A percentile compares a stretch with the other conserved stretches of the same genome.
These are phyloP conservation scores for Aspergillus steynii DNA, from an alignment of 495 filamentous ascomycete genomes.

Conservation along the genomic window DNA sequence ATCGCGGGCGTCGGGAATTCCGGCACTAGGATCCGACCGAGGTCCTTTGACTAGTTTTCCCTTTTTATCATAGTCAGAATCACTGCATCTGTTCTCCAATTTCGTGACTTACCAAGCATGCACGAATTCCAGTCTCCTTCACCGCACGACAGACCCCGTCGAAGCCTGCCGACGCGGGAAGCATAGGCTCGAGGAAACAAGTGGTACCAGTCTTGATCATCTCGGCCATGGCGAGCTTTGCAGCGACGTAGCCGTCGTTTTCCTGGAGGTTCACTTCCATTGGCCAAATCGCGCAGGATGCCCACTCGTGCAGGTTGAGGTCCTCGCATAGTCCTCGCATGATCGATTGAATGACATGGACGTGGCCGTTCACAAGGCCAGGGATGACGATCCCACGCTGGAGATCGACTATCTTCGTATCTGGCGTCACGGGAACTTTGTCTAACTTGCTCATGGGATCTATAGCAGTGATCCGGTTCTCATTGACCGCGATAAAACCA, in stretches of 20 bases:
- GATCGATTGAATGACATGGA: slow-evolving; percentile 44
- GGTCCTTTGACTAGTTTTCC: slow-evolving; percentile 39
- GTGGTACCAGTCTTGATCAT: slow-evolving; percentile 49
- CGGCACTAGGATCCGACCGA: slow-evolving; percentile 30
- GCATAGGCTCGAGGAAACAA: slow-evolving; percentile 48
- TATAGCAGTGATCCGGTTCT: slow-evolving; percentile 35
- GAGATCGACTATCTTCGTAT: slow-evolving; percentile 25
- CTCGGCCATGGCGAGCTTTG: slow-evolving; percentile 42
- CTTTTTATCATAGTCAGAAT: slow-evolving; percentile 10
- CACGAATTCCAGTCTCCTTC: slow-evolving; percentile 42
- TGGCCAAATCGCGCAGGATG: slow-evolving; percentile 46
- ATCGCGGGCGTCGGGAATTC: slow-evolving; percentile 36
- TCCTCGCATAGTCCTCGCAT: slow-evolving; percentile 46
- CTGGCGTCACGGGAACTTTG: slow-evolving; percentile 21
- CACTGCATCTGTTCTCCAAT: background rate
- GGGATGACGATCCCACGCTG: slow-evolving; percentile 41
- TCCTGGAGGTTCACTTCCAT: slow-evolving; percentile 37
- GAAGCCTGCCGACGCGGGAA: slow-evolving; percentile 41
- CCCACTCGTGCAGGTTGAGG: slow-evolving; percentile 40
- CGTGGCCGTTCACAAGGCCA: slow-evolving; percentile 45
- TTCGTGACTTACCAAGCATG: slow-evolving; percentile 33
- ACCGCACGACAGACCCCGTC: slow-evolving; percentile 39
- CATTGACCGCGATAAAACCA: slow-evolving; percentile 37
- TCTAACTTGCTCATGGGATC: slow-evolving; percentile 12
- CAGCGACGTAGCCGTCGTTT: slow-evolving; percentile 42